Percentiles rank a stretch among this genome's conserved stretches.
These are phyloP conservation scores for Solanum appendiculatum DNA, from an alignment of 257 asterid genomes.

Conservation along the genomic window DNA sequence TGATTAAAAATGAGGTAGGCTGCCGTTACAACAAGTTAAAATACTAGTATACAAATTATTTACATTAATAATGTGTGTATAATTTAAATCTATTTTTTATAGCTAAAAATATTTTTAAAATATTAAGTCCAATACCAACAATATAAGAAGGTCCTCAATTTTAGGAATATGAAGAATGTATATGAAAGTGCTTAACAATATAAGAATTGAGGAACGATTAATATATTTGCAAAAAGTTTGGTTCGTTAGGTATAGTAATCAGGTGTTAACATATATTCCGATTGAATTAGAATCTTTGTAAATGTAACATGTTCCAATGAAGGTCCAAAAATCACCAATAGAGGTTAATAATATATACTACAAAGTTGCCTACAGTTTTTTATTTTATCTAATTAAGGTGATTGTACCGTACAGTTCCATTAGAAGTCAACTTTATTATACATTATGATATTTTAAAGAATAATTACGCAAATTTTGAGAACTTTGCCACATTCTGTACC, in stretches of 20 bases:
- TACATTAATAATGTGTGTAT: background rate
- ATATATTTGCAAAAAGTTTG: conserved; percentile 5
- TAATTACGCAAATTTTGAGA: background rate
- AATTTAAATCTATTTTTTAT: background rate
- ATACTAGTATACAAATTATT: background rate
- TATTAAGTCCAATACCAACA: background rate
- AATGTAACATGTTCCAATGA: conserved; percentile 22
- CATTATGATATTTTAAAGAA: background rate
- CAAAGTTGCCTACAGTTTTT: background rate
- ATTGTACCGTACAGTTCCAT: background rate
- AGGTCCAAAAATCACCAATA: background rate
- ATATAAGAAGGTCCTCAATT: background rate
- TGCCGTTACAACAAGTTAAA: background rate
- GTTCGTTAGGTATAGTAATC: conserved; percentile 27
- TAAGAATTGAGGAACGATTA: conserved; percentile 7
- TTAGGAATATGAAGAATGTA: background rate
- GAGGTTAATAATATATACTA: background rate
- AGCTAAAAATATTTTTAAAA: background rate
- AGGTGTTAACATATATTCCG: conserved; percentile 40
- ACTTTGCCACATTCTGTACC: background rate
- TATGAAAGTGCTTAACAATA: conserved; percentile 9
- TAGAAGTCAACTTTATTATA: background rate
- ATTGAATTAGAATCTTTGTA: conserved; percentile 29
- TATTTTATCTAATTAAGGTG: background rate
- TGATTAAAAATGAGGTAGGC: background rate